Base-by-base conservation (phyloP, 2,329 filamentous ascomycete genomes). In the Fusarium aywerte region DNA sequence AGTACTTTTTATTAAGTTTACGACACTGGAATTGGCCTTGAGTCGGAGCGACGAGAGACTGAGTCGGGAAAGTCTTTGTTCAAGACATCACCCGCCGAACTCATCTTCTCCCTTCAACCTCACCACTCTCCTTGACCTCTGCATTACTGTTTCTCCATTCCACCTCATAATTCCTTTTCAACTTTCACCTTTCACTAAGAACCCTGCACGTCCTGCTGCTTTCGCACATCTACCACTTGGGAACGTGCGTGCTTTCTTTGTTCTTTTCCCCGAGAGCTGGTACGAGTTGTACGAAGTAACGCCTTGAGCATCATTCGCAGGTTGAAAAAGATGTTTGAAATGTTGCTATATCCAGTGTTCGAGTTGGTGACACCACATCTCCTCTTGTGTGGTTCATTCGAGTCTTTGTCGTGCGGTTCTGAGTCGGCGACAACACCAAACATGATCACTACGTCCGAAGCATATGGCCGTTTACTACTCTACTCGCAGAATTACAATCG, bases 331-430 rank as follows among this genome's bases (percentile, higher is more conserved):
- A 33, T 13, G 7, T 33, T 4, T 10, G 1, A 6, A 3, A 2
- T 6, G 20, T 25, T 35, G 3, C 31, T 48, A 18, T 35, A n/a
- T n/a, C 9, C 8, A 2, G 16, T 0, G 5, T 12, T 18, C 13
- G 4, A 18, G 0, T 7, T 21, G 7, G 0, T 21, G 12, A 9
- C 13, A 39, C 9, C 8, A 27, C 3, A 10, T 27, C 11, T 4
- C 23, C 7, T 5, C 2, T 15, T 8, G 3, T 5, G 12, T 25
- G 5, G 5, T n/a, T 6, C 11, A 11, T 21, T 48, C 20, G 11
- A 7, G 16, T 23, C 4, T 15, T 23, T 18, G n/a, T 12, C 12
- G 13, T 16, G 8, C 27, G 25, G 7, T 18, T 7, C 7, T 12
- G 7, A 7, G 12, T 18, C 40, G 18, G 10, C 23, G 3, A 18